These are phyloP conservation scores for Epicoccum sorghinum DNA, from an alignment of 2,329 filamentous ascomycete species.

Conservation along the genomic window DNA sequence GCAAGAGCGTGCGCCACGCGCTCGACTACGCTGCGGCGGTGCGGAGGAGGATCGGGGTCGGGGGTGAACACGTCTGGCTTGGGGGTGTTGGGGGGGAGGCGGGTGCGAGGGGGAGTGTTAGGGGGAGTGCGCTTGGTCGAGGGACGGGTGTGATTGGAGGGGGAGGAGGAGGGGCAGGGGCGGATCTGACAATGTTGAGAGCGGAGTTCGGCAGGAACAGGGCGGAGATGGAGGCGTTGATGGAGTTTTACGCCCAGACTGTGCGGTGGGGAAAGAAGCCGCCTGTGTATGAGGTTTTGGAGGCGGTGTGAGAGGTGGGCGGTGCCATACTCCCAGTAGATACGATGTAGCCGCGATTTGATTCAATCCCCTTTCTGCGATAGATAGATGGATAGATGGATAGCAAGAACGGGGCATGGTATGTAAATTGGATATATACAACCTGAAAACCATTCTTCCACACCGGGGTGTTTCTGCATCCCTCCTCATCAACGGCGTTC, in stretches of 20 bases:
- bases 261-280: constrained; percentile 29
- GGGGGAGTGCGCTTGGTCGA: neutral
- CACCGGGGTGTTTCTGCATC: too few relatives aligned
- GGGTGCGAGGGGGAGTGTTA: too few relatives aligned
- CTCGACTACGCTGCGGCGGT: constrained; percentile 31
- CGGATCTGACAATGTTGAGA: constrained; percentile 20
- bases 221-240: constrained; percentile 21
- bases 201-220: constrained; percentile 23
- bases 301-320: constrained; percentile 21
- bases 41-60: constrained; percentile 23
- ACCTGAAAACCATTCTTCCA: too few relatives aligned
- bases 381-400: too few relatives aligned
- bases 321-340: too few relatives aligned
- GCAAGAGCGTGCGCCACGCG: constrained; percentile 30
- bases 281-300: constrained; percentile 23
- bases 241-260: constrained; percentile 34
- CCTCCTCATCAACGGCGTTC: too few relatives aligned
- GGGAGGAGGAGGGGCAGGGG: neutral
- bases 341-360: too few relatives aligned
- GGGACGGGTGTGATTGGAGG: neutral
- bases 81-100: neutral
- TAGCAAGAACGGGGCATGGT: too few relatives aligned
- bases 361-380: too few relatives aligned
- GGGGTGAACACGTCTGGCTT: constrained; percentile 28
- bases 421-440: too few relatives aligned